Percentiles rank a stretch among this genome's conserved stretches.
Evolutionary conservation across 805 yeast species (phyloP).

Genomic region (Candida railenensis): DNA sequence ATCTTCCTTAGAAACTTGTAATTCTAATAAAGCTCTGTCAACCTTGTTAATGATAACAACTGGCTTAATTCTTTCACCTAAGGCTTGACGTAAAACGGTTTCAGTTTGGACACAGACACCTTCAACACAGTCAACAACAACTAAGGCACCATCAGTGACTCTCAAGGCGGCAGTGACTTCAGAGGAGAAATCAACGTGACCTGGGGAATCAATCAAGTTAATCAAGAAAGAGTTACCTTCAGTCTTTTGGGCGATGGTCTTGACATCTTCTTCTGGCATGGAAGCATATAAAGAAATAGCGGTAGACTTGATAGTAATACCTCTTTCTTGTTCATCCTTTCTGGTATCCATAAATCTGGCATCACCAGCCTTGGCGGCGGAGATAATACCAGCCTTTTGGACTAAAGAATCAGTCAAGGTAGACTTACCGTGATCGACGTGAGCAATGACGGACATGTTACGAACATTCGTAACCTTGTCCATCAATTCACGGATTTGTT

Average conservation of each 20-base stretch:
- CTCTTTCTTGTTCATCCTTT: slow-evolving; percentile 99
- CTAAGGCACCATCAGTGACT: slow-evolving; percentile 99
- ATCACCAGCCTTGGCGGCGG: slow-evolving; percentile 99
- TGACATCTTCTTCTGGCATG: slow-evolving; percentile 80
- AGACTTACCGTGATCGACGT: slow-evolving; percentile 99
- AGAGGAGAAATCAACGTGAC: slow-evolving; percentile 99
- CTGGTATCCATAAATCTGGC: slow-evolving; percentile 99
- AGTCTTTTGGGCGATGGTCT: slow-evolving; percentile 89
- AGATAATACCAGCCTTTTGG: slow-evolving; percentile 98
- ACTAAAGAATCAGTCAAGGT: slow-evolving; percentile 99
- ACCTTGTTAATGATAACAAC: slow-evolving; percentile 98
- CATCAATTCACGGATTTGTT: slow-evolving; percentile 97
- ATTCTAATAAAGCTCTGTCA: slow-evolving; percentile 98
- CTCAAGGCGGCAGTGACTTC: slow-evolving; percentile 99
- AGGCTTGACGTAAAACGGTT: slow-evolving; percentile 98
- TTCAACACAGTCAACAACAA: slow-evolving; percentile 98
- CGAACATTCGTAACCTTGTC: slow-evolving; percentile 99
- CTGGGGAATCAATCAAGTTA: slow-evolving; percentile 99
- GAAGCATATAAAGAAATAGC: slow-evolving; percentile 95
- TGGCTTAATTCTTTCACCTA: slow-evolving; percentile 99
- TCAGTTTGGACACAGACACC: slow-evolving; percentile 99
- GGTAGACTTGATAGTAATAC: slow-evolving; percentile 98
- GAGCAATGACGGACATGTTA: slow-evolving; percentile 99
- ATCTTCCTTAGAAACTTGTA: slow-evolving; percentile 98
- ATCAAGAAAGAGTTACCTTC: slow-evolving; percentile 93